Base-by-base conservation (phyloP, 2,329 filamentous ascomycete genomes). In the Trichoderma afroharzianum region DNA sequence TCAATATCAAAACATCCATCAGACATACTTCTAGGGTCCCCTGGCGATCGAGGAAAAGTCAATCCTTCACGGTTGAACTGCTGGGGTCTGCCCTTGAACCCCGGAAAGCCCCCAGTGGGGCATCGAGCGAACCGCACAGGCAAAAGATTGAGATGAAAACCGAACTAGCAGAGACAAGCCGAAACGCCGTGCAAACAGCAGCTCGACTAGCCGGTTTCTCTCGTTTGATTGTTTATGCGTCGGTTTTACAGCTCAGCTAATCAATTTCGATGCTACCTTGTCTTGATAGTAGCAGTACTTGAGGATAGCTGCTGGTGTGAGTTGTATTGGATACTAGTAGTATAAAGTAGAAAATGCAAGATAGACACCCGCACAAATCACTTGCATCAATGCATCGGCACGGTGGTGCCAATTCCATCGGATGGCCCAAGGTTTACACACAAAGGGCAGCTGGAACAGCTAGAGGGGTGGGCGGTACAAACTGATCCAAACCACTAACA, bases 81-180 rank as follows among this genome's bases (percentile, higher is more conserved):
- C 43, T 50, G 43, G 43, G 43, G 43, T 50, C 47, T 53, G 57
- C 66, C 55, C 58, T 50, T 26, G 55, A 39, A 58, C 55, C 66
- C 55, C 18, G 59, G 47, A 50, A 70, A 62, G 68, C 68, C 68
- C 67, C 68, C 58, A 63, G 68, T 70, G 57, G 68, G 55, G 66
- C 55, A 33, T 62, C 39, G 43, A 50, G 47, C 67, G 21, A 69
- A 28, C 67, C 67, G 58, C 57, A 68, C 67, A 69, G 67, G 55
- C 66, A 39, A 18, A 33, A 33, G 55, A 24, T 24, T 30, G 30
- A 30, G 30, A 9, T 30, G 30, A 30, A 30, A 30, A 30, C 8
- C 30, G 66, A 58, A 50, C 57, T 39, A 63, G 32, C 68, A 68
- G 58, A 62, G 39, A 63, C 58, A 63, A 61, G 55, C 21, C 36